Evolutionary conservation across 1,139 yeast species (phyloP).

Genomic region (Pichia sp.): DNA sequence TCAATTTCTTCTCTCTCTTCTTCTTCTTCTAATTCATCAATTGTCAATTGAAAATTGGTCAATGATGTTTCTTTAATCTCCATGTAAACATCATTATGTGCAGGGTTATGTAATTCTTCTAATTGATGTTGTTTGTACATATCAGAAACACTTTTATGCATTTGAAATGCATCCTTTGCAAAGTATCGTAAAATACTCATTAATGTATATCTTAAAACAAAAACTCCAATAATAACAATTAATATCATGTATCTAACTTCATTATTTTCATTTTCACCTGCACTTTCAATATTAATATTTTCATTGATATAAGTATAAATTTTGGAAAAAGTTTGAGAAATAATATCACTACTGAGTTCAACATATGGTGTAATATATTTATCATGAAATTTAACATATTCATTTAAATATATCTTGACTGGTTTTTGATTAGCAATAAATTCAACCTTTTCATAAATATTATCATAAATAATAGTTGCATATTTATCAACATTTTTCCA

Average conservation of each 20-base stretch:
- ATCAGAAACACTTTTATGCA: slow-evolving; percentile 19
- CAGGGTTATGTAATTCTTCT: slow-evolving; percentile 2
- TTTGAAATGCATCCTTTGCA: slow-evolving; percentile 22
- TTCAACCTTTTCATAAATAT: background rate
- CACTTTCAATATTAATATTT: background rate
- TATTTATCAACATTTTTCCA: background rate
- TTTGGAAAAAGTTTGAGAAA: background rate
- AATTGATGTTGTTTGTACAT: slow-evolving; percentile 20
- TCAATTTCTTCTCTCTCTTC: background rate
- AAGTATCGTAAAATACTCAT: slow-evolving; percentile 15
- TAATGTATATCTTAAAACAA: slow-evolving; percentile 14
- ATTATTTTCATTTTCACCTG: background rate
- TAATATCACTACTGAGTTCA: slow-evolving; percentile 4
- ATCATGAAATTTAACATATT: slow-evolving; percentile 7
- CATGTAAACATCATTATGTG: slow-evolving; percentile 9
- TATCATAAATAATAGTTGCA: slow-evolving; percentile 5
- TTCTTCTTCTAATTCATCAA: slow-evolving; percentile 16
- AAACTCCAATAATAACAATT: slow-evolving; percentile 15
- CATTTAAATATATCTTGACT: slow-evolving; percentile 2
- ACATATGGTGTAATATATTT: slow-evolving; percentile 11
- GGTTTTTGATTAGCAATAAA: slow-evolving; percentile 7
- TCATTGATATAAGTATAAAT: background rate
- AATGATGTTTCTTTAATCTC: slow-evolving; percentile 9
- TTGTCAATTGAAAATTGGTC: slow-evolving; percentile 3
- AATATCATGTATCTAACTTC: slow-evolving; percentile 16